Base-by-base conservation (phyloP, 371 early-diverging fungal species). In the Mucor lusitanicus region DNA sequence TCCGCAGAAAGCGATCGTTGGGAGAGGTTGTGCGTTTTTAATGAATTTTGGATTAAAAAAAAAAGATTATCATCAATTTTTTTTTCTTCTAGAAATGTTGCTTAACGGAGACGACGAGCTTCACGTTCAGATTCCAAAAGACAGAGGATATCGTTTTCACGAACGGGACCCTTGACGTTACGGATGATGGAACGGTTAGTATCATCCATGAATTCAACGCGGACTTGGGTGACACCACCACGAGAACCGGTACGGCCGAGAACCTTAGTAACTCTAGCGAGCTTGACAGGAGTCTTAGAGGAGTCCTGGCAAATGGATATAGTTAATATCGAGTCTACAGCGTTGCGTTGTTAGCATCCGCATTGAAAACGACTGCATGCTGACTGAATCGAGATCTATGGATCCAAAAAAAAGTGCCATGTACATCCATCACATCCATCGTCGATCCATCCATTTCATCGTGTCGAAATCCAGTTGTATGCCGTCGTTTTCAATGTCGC, bases 201-300 rank as follows among this genome's bases (percentile, higher is more conserved):
- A 76, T 97, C 97, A 85, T 97, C 97, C 87, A 97, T 90, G 88
- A 97, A 94, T 87, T 97, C 99, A 77, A 97, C 99, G 74, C 97
- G 94, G 81, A 98, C 99, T 88, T 98, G 98, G 78, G 98, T 97
- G 80, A 98, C 98, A 88, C 97, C 94, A 90, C 95, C 95, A 81
- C 99, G 97, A 80, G 99, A 98, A 81, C 99, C 99, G 72, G 99
- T 98, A 77, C 99, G 95, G 84, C 98, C 99, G 75, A 98, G 92
- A 72, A 97, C 94, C 90, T 97, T 97, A 75, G 86, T 90, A 73
- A 98, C 99, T 74, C 87, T 88, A 78, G 97, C 99, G 81, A 95
- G 91, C 87, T 96, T 97, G 73, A 95, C 91, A 71, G 86, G 87
- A 65, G 87, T 82, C 79, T 87, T 84, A 32, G 62, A 62, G 25